Evolutionary conservation across 2,329 filamentous ascomycete genomes (phyloP), one percentile per base, ranked within the genome.

Genomic region (Curvularia lunata): DNA sequence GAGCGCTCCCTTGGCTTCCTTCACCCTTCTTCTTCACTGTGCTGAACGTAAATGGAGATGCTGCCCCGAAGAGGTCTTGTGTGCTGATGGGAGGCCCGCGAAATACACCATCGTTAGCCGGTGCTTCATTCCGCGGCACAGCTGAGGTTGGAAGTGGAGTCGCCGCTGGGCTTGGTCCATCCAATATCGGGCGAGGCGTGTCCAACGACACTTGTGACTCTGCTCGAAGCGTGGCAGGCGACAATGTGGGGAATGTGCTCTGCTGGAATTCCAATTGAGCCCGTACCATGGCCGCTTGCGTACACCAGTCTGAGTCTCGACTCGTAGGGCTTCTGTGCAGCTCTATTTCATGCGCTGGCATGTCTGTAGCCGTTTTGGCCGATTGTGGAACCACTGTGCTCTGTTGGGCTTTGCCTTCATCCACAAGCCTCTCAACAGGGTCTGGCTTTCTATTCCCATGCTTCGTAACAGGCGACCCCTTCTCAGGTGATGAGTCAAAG

Each of bases 11-110:
- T 46, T 62, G 62, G 23, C 61, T 18, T 48, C 47, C 60, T 13
- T 59, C 49, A 16, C 62, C 21, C 40, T 63, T 68, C 65, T 80
- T 81, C 67, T 80, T 81, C 32, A 76, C 68, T 10, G 77, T 78
- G 51, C 76, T 78, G 62, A 75, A 74, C 13, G 68, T 58, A 68
- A 80, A 78, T 41, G 80, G 66, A 45, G 78, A 71, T 50, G 73
- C 76, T 62, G 73, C 77, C 25, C 74, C 72, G 46, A 82, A 75
- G 8, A 82, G 65, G 16, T 79, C 78, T 53, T 82, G 80, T 2
- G 80, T 82, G 55, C 77, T 80, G 30, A 78, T 64, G 9, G 64
- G 61, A 12, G 61, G 51, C 4, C 53, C 65, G 27, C 53, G 52
- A 23, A 62, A 51, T 16, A 59, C 46, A 41, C 59, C 66, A 9